Conservation (phyloP, 78 protist species). For the Guillardia theta region DNA sequence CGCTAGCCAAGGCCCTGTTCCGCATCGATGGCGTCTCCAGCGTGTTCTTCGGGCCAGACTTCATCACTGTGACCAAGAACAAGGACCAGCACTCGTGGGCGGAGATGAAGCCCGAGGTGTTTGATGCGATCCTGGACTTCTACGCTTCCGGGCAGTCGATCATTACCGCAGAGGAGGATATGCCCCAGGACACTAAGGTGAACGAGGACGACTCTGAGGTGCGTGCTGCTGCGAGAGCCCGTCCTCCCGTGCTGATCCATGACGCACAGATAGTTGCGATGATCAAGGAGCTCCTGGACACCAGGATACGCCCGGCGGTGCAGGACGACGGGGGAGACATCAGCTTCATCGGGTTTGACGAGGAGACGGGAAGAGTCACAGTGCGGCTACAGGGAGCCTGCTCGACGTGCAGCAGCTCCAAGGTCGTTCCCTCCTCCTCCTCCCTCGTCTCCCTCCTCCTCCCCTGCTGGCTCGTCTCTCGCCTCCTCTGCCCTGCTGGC, state of each 20-base stretch:
- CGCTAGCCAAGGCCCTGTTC: neutral
- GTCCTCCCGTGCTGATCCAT: neutral
- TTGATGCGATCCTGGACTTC: conserved; percentile 59
- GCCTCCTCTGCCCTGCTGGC: no score
- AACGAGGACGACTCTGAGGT: conserved; percentile 51
- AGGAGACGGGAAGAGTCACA: neutral
- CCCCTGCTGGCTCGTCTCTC: no score
- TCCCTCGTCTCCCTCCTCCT: no score
- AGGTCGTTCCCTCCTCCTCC: neutral
- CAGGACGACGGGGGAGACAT: conserved; percentile 90
- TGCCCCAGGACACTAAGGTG: neutral
- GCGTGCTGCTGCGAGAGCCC: neutral
- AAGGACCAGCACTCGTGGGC: neutral
- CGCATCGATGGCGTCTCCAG: conserved; percentile 3
- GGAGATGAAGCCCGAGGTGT: neutral
- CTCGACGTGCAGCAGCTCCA: neutral
- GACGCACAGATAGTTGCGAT: conserved; percentile 61
- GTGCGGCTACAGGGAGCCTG: conserved; percentile 33
- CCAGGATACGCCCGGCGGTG: conserved; percentile 80
- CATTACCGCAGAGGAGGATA: conserved; percentile 42
- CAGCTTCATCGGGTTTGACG: conserved; percentile 39
- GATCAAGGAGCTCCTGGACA: conserved; percentile 84
- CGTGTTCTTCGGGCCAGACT: conserved; percentile 72
- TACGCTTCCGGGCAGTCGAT: conserved; percentile 61
- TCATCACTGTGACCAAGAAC: conserved; percentile 76